Conservation (phyloP, 2,329 filamentous ascomycete species). For the Diaporthe capsici region DNA sequence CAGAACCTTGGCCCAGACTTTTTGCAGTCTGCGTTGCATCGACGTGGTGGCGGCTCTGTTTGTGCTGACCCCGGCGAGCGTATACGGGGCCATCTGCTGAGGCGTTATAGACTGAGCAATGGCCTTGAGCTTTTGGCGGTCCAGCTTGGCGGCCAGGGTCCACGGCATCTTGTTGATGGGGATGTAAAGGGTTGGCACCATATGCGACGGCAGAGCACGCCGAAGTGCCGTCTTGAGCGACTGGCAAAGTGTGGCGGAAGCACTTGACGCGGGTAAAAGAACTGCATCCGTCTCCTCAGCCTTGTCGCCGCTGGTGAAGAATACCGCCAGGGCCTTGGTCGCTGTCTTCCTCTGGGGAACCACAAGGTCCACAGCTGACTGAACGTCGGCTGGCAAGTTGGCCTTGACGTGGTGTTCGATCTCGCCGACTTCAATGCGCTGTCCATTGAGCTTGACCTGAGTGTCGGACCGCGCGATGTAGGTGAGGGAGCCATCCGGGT, state of each 20-base stretch:
- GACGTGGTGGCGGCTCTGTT: neutral
- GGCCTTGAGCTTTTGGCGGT: conserved; percentile 9
- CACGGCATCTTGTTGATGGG: conserved; percentile 25
- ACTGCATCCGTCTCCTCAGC: conserved; percentile 40
- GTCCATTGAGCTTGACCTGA: conserved; percentile 68
- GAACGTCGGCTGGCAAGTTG: conserved; percentile 10
- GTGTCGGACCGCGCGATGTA: conserved; percentile 57
- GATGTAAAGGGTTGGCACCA: conserved; percentile 21
- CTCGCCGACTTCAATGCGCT: conserved; percentile 59
- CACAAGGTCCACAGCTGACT: conserved; percentile 22
- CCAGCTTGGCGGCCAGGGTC: conserved; percentile 18
- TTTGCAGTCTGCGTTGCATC: conserved; percentile 7
- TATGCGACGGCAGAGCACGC: conserved; percentile 9
- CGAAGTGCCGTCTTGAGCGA: conserved; percentile 10
- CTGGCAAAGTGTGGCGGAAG: neutral
- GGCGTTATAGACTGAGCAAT: conserved; percentile 6
- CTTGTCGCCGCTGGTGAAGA: conserved; percentile 41
- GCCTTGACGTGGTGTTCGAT: conserved; percentile 40
- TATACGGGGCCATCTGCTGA: conserved; percentile 4
- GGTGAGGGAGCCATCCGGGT: conserved; percentile 51
- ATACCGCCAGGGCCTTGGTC: conserved; percentile 57
- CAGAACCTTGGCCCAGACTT: conserved; percentile 4
- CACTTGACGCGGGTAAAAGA: neutral
- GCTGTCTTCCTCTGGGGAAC: neutral
- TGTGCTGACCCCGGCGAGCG: conserved; percentile 5